These are phyloP conservation scores for Artemisia argyi DNA, from an alignment of 129 eudicot genomes.

Conservation along the genomic window DNA sequence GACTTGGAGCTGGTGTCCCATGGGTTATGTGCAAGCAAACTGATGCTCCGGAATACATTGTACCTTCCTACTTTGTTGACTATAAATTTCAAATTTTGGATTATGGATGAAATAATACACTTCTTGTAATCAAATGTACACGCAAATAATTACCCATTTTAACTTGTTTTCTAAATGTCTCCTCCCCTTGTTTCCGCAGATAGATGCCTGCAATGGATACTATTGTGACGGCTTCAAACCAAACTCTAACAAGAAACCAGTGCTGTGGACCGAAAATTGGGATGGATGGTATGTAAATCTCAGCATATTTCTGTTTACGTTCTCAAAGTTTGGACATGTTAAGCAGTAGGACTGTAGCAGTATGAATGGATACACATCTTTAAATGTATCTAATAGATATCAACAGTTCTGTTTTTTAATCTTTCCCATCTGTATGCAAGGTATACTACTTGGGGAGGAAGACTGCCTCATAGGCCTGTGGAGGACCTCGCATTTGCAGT, in stretches of 20 bases:
- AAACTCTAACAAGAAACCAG: constrained; percentile 83
- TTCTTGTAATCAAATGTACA: neutral
- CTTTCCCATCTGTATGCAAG: constrained; percentile 33
- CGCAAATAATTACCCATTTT: neutral
- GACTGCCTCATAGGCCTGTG: constrained; percentile 87
- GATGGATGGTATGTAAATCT: constrained; percentile 78
- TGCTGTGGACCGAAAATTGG: constrained; percentile 96
- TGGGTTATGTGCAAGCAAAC: constrained; percentile 99
- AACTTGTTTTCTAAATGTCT: constrained; percentile 3
- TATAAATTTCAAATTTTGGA: constrained; percentile 10
- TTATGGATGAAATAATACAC: neutral
- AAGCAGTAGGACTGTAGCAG: neutral
- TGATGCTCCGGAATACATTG: constrained; percentile 94
- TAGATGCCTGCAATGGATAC: constrained; percentile 95
- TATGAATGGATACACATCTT: neutral
- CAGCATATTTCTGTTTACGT: constrained; percentile 4
- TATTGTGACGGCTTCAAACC: constrained; percentile 93
- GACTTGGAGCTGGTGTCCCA: constrained; percentile 98
- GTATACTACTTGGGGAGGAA: constrained; percentile 93
- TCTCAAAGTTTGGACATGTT: constrained; percentile 16
- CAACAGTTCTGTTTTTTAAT: neutral
- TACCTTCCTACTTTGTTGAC: constrained; percentile 40
- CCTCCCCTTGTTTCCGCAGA: constrained; percentile 40
- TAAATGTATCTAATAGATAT: neutral
- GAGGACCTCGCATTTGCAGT: constrained; percentile 97